Base-by-base conservation (phyloP, 257 asterid genomes). In the Nicotiana noctiflora region DNA sequence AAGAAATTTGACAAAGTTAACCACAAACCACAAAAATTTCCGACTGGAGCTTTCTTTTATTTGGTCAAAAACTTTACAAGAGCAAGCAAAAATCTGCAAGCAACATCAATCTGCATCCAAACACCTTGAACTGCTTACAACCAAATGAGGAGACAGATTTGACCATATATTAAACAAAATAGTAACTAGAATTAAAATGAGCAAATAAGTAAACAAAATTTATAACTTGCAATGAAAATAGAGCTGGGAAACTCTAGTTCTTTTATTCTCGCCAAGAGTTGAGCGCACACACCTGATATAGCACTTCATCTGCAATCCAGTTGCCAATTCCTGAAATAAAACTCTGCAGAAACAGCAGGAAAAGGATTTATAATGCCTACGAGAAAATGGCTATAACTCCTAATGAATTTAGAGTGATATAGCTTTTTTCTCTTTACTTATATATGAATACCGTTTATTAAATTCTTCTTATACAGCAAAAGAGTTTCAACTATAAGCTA, bases 251-350 rank as follows among this genome's bases (percentile, higher is more conserved):
- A 70, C 72, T 56, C 46, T 61, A 70, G 49, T 23, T 74, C 79
- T 49, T 49, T 59, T 49, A 74, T 79, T 46, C 65, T 79, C 11
- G 46, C 66, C 60, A 57, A 31, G 77, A 79, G 18, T 18, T 79
- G 80, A 60, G 92, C 82, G 72, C 77, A 86, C 91, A 80, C 61
- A 95, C 98, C 85, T 94, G 99, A 88, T 94, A 96, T 52, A 96
- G 85, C 82, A 96, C 97, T 92, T 96, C 99, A 85, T 96, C 99
- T 80, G 97, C 98, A 90, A 96, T 90, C 99, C 99, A 96, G 84
- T 96, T 96, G 82, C 99, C 99, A 85, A 96, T 94, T 82, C 99
- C 99, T 18, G 99, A 90, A 65, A 96, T 91, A 86, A 90, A 94
- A 85, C 93, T 84, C 99, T 96, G 95, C 89, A 88, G 57, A 86